Evolutionary conservation across 1,139 yeast species (phyloP).

Genomic region (Saccharomyces hybrid): DNA sequence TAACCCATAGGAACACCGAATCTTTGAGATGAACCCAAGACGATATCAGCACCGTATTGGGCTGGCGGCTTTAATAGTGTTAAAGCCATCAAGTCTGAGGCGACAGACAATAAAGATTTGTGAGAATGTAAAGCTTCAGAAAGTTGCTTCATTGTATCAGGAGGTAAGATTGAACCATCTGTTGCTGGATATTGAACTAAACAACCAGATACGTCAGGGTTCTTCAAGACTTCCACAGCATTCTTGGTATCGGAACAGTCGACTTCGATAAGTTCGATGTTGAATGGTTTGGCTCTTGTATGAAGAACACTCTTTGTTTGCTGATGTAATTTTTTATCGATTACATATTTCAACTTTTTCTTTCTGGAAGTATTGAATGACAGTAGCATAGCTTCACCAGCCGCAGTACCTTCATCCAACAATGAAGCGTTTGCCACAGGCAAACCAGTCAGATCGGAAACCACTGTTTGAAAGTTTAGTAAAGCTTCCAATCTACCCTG

Average conservation of each 20-base stretch:
- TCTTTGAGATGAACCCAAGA: conserved; percentile 86
- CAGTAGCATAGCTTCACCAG: conserved; percentile 93
- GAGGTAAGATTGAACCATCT: conserved; percentile 58
- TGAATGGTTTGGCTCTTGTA: conserved; percentile 72
- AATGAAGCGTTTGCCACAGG: conserved; percentile 90
- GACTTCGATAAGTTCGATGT: conserved; percentile 53
- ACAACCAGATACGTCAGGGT: conserved; percentile 59
- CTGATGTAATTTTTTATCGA: conserved; percentile 71
- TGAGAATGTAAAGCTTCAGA: conserved; percentile 59
- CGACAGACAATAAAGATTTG: conserved; percentile 78
- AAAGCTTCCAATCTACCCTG: conserved; percentile 92
- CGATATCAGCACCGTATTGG: conserved; percentile 85
- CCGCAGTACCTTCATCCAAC: conserved; percentile 95
- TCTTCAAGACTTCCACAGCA: conserved; percentile 3
- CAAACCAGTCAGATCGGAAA: conserved; percentile 84
- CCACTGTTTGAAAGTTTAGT: conserved; percentile 82
- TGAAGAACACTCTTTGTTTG: conserved; percentile 75
- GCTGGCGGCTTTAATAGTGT: conserved; percentile 80
- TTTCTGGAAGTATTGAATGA: conserved; percentile 61
- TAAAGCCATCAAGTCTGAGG: conserved; percentile 83
- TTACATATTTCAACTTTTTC: conserved; percentile 60
- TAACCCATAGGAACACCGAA: conserved; percentile 97
- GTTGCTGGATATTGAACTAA: conserved; percentile 88
- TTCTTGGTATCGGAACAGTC: conserved; percentile 36
- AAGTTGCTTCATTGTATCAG: conserved; percentile 44